Evolutionary conservation across 805 yeast genomes (phyloP), one percentile per base, ranked within the genome.

Genomic region (Maudiozyma serrabonitensis): DNA sequence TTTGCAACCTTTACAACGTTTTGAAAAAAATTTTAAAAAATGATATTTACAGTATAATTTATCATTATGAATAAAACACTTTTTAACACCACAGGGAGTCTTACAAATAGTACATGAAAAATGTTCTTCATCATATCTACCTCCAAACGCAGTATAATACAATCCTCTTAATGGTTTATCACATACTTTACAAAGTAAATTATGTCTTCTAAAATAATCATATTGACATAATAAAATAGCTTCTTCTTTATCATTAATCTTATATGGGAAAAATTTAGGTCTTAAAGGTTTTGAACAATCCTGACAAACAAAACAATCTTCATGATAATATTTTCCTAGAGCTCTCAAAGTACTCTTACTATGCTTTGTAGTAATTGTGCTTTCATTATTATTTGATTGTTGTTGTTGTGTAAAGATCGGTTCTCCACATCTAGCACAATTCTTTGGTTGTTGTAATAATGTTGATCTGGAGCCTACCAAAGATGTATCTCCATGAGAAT

Each of bases 101-200:
- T 82, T 78, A 63, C 99, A 93, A 32, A 87, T 79, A 7, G 84
- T 81, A 69, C 99, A 95, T 49, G 87, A 85, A 68, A 95, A 93
- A 68, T 93, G 99, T 57, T 93, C 96, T 47, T 91, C 82, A 61
- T 93, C 98, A 65, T 88, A 93, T 61, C 91, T 86, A 57, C 82
- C 80, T 12, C 95, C 95, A 59, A 90, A 77, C 0, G 97, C 97
- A 1, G 96, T 90, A 51, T 90, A 89, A 68, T 91, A 91, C 1
- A 95, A 85, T 0, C 97, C 97, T 57, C 96, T 71, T 46, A 95
- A 73, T 4, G 96, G 95, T 25, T 76, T 78, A 54, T 87, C 79
- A 69, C 99, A 93, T 16, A 81, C 85, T 60, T 75, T 78, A 62
- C 99, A 93, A n/a, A 93, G 78, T 46, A 93, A 74, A 50, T 87